Base-by-base conservation (phyloP, 768 basidiomycete genomes). In the Antrodiella citrinella region DNA sequence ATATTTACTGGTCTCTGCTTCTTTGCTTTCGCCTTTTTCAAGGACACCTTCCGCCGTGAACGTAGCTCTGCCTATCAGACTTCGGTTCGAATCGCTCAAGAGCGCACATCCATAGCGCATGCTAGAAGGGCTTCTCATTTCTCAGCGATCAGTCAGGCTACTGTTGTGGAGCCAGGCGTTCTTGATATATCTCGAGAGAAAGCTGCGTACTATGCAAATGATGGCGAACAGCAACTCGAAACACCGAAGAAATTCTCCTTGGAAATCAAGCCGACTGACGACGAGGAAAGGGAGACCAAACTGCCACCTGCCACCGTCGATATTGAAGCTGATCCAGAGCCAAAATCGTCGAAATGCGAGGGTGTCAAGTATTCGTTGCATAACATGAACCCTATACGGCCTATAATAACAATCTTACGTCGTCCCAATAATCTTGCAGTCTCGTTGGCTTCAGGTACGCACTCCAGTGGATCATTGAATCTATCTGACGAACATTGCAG, bases 1-100 rank as follows among this genome's bases (percentile, higher is more conserved):
- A 81, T 82, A 25, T 72, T 84, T 49, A 77, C 77, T 5, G 80
- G 80, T 1, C 23, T 73, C 26, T 76, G 75, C 46, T 69, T 79
- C 47, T 41, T 80, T 35, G 66, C 72, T n/a, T 88, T 90, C 63
- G 49, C 84, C 24, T 63, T 84, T 59, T 88, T 92, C 70, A 78
- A 77, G 51, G 91, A 94, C 58, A 90, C 90, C 0, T 94, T 88
- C 68, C 77, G 91, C 15, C 70, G 75, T 49, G 88, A 92, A 59
- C 82, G 93, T 42, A 93, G 90, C 49, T 66, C 86, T 19, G 78
- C 80, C 2, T 95, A 93, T 63, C 86, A 88, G 61, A 71, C 73
- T 30, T 80, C 82, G 0, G 67, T 88, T 40, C 67, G 72, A 42
- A 7, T 35, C 15, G 15, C 30, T 15, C 30, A 35, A 15, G 30